Evolutionary conservation across 2,329 filamentous ascomycete genomes (phyloP), one percentile per base, ranked within the genome.

Genomic region (Xylariales sp.): DNA sequence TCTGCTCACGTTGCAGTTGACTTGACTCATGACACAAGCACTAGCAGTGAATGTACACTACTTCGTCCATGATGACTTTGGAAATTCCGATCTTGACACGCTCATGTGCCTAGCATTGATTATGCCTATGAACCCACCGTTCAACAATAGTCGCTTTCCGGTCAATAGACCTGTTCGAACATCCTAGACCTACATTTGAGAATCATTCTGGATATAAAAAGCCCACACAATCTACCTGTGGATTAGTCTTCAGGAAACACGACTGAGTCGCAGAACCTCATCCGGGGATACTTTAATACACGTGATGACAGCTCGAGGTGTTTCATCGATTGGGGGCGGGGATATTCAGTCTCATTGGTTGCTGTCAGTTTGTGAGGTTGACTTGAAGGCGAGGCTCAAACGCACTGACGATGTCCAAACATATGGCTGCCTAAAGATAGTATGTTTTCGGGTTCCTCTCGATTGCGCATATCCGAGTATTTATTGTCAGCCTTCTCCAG

Each of bases 21-120:
- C 31, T 21, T 29, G 31, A 31, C 24, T 15, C 27, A 31, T 34
- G 43, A 40, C 39, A 45, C 38, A 33, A 40, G 38, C 38, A 39
- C 36, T 25, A 32, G 25, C 21, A 42, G 27, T 31, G 34, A 40
- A 38, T 45, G 43, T 45, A 45, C 34, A 46, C n/a, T 43, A 46
- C 35, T 19, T 14, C 16, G n/a, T n/a, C n/a, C n/a, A n/a, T n/a
- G n/a, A n/a, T n/a, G n/a, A n/a, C n/a, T n/a, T n/a, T n/a, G n/a
- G n/a, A n/a, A n/a, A n/a, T n/a, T n/a, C n/a, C n/a, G n/a, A n/a
- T n/a, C n/a, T n/a, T n/a, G n/a, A n/a, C n/a, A n/a, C n/a, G n/a
- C n/a, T n/a, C n/a, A n/a, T n/a, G n/a, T n/a, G n/a, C n/a, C n/a
- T n/a, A n/a, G n/a, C n/a, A n/a, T n/a, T n/a, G n/a, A n/a, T n/a